Conservation (phyloP, 1,284 basidiomycete genomes). For the Uromyces viciae-fabae region DNA sequence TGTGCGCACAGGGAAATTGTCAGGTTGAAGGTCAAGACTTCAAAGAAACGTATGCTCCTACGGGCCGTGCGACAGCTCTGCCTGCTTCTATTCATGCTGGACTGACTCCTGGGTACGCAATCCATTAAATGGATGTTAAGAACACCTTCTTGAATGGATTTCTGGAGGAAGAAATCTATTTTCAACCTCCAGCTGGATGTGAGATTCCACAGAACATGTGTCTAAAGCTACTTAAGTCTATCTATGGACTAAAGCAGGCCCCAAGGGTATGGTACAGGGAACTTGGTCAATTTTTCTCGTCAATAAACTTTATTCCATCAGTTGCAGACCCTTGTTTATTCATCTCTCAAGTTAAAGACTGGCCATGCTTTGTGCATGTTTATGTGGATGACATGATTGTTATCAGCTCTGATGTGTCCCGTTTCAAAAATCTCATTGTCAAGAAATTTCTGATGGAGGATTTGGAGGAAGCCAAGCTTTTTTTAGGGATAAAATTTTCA, state of each 20-base stretch:
- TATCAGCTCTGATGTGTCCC: background rate
- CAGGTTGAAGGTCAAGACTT: background rate
- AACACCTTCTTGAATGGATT: constrained; percentile 1
- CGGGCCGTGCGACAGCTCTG: background rate
- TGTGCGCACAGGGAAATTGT: background rate
- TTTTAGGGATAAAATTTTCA: constrained; percentile 16
- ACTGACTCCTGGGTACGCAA: no score
- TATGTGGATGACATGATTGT: constrained; percentile 10
- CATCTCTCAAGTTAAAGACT: background rate
- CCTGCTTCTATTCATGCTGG: background rate
- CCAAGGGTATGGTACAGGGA: constrained; percentile 2
- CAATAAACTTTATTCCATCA: constrained; percentile 1
- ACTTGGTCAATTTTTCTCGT: background rate
- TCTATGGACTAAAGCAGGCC: constrained; percentile 27
- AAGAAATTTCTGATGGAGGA: constrained; percentile 13
- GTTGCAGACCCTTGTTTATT: constrained; percentile 16
- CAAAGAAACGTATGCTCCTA: constrained; percentile 12
- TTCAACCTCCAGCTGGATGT: background rate
- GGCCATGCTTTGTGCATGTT: constrained; percentile 20
- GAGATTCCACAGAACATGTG: background rate
- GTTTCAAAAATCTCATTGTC: constrained; percentile 2
- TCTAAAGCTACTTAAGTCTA: background rate
- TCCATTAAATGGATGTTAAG: constrained; percentile 24
- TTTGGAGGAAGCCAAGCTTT: background rate
- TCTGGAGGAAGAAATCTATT: constrained; percentile 5